Evolutionary conservation across 306 rosid genomes (phyloP), one percentile per base, ranked within the genome.

Genomic region (Acmispon strigosus): DNA sequence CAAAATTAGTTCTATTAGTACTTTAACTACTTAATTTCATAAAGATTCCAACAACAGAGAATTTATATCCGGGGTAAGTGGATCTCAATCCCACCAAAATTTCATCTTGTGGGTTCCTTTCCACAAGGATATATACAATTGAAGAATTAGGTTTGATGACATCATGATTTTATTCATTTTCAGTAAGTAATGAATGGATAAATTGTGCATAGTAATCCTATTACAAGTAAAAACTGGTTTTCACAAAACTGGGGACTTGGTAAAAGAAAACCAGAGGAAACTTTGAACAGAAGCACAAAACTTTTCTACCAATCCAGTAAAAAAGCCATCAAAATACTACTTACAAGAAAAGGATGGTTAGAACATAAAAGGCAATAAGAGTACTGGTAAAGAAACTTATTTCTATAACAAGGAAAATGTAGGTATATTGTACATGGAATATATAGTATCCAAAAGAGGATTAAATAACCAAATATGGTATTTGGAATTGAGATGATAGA

Each of bases 161-260:
- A 58, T 57, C 32, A 43, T n/a, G 47, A 39, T 74, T 70, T 59
- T 37, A 57, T 74, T 66, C 70, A 52, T 68, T 62, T 22, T 34
- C 11, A 75, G 79, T 10, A 75, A 72, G 24, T 36, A 43, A 73
- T 59, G 60, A 72, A 60, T 27, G 59, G 34, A 41, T 41, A 56
- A 66, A 43, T 52, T 61, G 60, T 44, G 66, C 69, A 58, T 32
- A 18, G 70, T 68, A 15, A 55, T 49, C 67, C 75, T 54, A 48
- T 67, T 71, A 75, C 7, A 47, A 76, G 69, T 5, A 69, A 77
- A 84, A 29, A 69, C 42, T 45, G 76, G 87, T 78, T 89, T 83
- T 77, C 44, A 84, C 11, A 78, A 87, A 83, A 84, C 85, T 62
- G 48, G 63, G 76, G 90, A 68, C 52, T 74, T 13, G 20, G 61